Base-by-base conservation (phyloP, 192 early-diverging fungal species). In the Glomus cerebriforme region DNA sequence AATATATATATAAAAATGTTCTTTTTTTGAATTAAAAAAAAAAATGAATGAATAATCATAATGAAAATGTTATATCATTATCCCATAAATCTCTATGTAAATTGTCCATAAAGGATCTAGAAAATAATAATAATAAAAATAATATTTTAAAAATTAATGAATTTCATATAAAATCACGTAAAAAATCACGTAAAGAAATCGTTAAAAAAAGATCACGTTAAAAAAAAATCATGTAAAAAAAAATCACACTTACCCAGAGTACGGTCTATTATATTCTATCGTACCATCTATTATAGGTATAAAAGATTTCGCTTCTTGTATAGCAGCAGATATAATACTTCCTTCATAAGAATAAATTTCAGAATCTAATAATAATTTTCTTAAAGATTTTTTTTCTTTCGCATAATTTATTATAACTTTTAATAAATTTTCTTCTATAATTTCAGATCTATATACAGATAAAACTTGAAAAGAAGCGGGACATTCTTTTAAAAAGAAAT, bases 401-500 rank as follows among this genome's bases (percentile, higher is more conserved):
- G 35, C 26, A 47, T 71, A 71, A 24, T 71, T 45, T 26, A 24
- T 45, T 15, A 71, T 15, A 45, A 71, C 39, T 13, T 43, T 26
- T 71, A 71, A 47, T 27, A 43, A 49, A 27, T 45, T 13, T 27
- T 47, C 37, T 9, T 71, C 43, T 35, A 71, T 26, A 45, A 27
- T 27, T 71, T 47, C 35, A 1, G 43, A 1, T 26, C 69, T 37
- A 43, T 71, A 47, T 27, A 71, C 1, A 15, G 69, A 17, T 49
- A 71, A 47, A 26, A 47, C 26, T 27, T 71, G 35, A 27, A 71
- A 47, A 29, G 29, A 22, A 10, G 69, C 69, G 7, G 22, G 35
- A 71, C 69, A 71, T 47, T 45, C 31, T 45, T 71, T 71, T 71
- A 71, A 71, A 47, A 71, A 71, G 27, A 27, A 47, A 24, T 47